phyloP scores from a whole-genome alignment of 305 asterid species.

The Fraxinus latifolia region DNA sequence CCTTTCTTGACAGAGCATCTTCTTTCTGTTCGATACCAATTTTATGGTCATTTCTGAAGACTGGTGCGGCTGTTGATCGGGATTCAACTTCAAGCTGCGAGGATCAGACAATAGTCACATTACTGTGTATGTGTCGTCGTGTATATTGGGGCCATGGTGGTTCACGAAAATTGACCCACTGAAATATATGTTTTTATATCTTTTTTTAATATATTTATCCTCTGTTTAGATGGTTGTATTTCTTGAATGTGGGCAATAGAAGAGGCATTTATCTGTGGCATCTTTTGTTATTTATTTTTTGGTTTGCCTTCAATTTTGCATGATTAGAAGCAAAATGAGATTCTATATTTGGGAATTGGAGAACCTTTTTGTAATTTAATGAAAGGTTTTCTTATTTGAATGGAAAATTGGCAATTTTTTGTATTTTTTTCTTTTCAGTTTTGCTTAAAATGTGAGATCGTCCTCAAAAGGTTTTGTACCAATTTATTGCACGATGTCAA shows the following conservation, averaged over 20 bases:
- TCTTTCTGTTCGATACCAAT: neutral
- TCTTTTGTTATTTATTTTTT: slow-evolving; percentile 18
- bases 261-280: neutral
- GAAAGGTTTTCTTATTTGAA: slow-evolving; percentile 7
- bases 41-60: neutral
- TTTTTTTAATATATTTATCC: slow-evolving; percentile 3
- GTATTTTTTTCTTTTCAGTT: neutral
- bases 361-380: slow-evolving; percentile 37
- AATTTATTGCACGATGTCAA: neutral
- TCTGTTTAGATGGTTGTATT: slow-evolving; percentile 19
- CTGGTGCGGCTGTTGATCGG: neutral
- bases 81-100: neutral
- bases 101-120: slow-evolving; percentile 30
- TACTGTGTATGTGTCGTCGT: slow-evolving; percentile 25
- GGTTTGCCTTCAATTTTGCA: slow-evolving; percentile 38
- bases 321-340: slow-evolving; percentile 23
- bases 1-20: slow-evolving; percentile 20
- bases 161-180: slow-evolving; percentile 27
- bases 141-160: slow-evolving; percentile 21
- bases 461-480: neutral
- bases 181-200: slow-evolving; percentile 3
- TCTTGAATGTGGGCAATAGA: neutral
- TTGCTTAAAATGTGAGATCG: neutral
- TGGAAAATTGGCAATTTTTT: neutral
- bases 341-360: slow-evolving; percentile 24